phyloP scores from a whole-genome alignment of 1,284 basidiomycete species.

The Ustilago hordei region DNA sequence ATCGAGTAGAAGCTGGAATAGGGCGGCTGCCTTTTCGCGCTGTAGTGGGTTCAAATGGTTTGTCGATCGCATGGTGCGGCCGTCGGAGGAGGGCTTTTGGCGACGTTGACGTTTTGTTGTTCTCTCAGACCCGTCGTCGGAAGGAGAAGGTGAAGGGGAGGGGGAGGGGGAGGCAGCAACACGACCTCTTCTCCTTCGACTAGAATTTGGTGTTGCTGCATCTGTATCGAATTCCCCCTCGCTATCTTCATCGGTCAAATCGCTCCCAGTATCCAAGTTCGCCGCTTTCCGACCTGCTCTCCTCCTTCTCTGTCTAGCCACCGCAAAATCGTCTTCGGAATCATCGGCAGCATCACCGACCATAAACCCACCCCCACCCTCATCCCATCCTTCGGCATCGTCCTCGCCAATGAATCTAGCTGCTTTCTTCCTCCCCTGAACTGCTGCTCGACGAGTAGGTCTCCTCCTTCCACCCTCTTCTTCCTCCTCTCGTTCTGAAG shows the following conservation, averaged over 20 bases:
- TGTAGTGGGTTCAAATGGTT: constrained; percentile 40
- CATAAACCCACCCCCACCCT: constrained; percentile 35
- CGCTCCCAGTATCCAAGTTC: constrained; percentile 24
- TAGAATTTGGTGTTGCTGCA: not conserved
- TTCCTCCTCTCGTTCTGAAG: constrained; percentile 2
- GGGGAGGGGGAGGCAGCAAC: constrained; percentile 4
- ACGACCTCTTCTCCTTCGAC: constrained; percentile 11
- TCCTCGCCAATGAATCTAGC: constrained; percentile 23
- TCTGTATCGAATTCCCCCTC: constrained; percentile 10
- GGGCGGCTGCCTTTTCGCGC: constrained; percentile 15
- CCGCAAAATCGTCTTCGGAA: constrained; percentile 42
- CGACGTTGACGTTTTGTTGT: constrained; percentile 15
- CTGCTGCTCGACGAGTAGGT: constrained; percentile 33
- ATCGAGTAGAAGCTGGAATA: constrained; percentile 32
- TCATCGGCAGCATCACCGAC: constrained; percentile 37
- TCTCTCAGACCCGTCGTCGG: not conserved
- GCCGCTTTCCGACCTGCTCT: not conserved
- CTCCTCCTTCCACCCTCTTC: constrained; percentile 19
- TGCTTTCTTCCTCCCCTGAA: constrained; percentile 28
- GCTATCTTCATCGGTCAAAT: constrained; percentile 17
- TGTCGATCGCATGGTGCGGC: constrained; percentile 16
- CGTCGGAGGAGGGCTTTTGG: constrained; percentile 8
- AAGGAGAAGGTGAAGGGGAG: constrained; percentile 8
- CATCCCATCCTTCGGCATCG: constrained; percentile 6
- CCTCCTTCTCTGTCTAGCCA: constrained; percentile 8